Conservation (phyloP, 768 basidiomycete species). For the Boletus bicolor region DNA sequence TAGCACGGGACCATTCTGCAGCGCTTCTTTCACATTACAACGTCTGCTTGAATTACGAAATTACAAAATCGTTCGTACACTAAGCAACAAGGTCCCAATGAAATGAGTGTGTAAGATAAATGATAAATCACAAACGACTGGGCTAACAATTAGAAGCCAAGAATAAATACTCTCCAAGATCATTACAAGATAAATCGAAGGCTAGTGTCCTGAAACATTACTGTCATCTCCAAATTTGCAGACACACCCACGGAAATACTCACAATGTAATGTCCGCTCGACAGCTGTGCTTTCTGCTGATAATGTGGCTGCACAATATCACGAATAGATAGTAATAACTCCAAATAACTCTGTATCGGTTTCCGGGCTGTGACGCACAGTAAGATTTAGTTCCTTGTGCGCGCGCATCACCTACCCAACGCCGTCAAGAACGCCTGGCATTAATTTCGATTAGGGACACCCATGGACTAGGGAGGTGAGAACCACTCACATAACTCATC, state of each 20-base stretch:
- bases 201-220: conserved; percentile 22
- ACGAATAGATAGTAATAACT: conserved; percentile 58
- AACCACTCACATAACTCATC: conserved; percentile 68
- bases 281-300: conserved; percentile 70
- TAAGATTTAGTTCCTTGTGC: background rate
- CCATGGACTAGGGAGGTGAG: background rate
- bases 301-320: conserved; percentile 56
- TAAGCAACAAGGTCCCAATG: background rate
- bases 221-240: background rate
- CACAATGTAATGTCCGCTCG: conserved; percentile 69
- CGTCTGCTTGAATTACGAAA: background rate
- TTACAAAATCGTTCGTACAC: conserved; percentile 3
- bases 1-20: conserved; percentile 18
- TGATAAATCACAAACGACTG: background rate
- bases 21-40: background rate
- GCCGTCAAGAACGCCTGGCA: conserved; percentile 58
- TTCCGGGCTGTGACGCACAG: conserved; percentile 34
- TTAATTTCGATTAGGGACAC: background rate
- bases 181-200: conserved; percentile 31
- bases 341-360: conserved; percentile 62
- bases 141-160: background rate
- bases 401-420: conserved; percentile 35
- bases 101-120: background rate
- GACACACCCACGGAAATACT: conserved; percentile 6
- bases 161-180: background rate